Evolutionary conservation across 768 basidiomycete genomes (phyloP), one percentile per base, ranked within the genome.

Genomic region (Xerocomellus amylosporus): DNA sequence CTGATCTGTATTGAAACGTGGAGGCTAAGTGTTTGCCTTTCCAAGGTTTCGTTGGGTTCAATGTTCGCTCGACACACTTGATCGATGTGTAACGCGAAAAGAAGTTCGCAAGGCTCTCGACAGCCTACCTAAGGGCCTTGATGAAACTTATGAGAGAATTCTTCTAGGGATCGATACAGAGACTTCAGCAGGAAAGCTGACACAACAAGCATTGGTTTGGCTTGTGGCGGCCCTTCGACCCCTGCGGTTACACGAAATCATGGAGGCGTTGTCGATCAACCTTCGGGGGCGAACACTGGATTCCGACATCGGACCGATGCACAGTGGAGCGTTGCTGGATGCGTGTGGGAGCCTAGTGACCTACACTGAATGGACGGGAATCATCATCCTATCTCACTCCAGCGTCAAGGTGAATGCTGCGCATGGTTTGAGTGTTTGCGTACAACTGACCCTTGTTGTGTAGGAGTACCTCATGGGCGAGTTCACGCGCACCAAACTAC

Each of bases 331-430:
- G 0, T 41, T 55, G 38, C 14, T 56, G 39, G 51, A 55, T 33
- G 52, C 55, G 1, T 56, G 55, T 17, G 52, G 55, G n/a, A 56
- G 52, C 26, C 20, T 56, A 3, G 44, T 56, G 17, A 55, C 55
- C 3, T 56, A 54, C 20, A 40, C 5, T 8, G 38, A 41, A 34
- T 30, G 41, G n/a, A 55, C 52, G 26, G 53, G 7, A 2, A 10
- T 46, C 1, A 31, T 56, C 6, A 54, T 54, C 8, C 33, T 56
- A 15, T 40, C 55, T n/a, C 53, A 56, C 12, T 36, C 15, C 8
- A 56, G 53, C 17, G 53, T 47, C 17, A 55, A 37, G 45, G 55
- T 34, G 20, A 17, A 38, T 14, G 5, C 4, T 19, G 26, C 5
- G 4, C 8, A 15, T 10, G 15, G 17, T 9, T n/a, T 39, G 33